Percentiles rank a stretch among this genome's conserved stretches.
phyloP scores from a whole-genome alignment of 1,139 yeast genomes.

The Hemisphaericaspora xylanilytica region DNA sequence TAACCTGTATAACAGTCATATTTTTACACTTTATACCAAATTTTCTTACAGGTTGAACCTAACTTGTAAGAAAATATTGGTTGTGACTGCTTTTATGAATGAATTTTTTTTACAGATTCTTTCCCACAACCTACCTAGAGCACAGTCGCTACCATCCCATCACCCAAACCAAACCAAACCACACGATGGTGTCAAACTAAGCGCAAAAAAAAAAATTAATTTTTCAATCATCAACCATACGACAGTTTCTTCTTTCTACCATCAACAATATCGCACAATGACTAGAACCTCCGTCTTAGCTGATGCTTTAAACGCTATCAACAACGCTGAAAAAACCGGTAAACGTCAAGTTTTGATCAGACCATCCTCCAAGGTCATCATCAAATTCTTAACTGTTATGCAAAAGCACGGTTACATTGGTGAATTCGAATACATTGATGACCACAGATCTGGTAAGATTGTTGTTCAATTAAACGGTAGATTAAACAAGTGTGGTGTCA shows the following conservation, averaged over 20 bases:
- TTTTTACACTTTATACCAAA: conserved; percentile 1
- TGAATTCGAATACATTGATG: conserved; percentile 97
- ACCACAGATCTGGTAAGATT: conserved; percentile 98
- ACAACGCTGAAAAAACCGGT: conserved; percentile 99
- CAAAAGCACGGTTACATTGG: conserved; percentile 99
- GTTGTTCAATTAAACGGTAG: conserved; percentile 97
- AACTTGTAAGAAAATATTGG: conserved; percentile 1
- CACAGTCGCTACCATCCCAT: too few species aligned
- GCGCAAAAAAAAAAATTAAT: conserved; percentile 6
- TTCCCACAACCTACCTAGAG: too few species aligned
- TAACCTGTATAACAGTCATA: neutral
- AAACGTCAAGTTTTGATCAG: conserved; percentile 98
- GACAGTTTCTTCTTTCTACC: conserved; percentile 2
- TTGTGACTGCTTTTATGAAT: conserved; percentile 9
- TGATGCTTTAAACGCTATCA: conserved; percentile 96
- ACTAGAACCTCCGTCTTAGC: conserved; percentile 99
- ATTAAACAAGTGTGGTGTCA: conserved; percentile 97
- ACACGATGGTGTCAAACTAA: too few species aligned
- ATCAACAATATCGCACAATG: conserved; percentile 47
- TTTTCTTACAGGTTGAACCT: neutral
- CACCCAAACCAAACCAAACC: too few species aligned
- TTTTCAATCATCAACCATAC: conserved; percentile 6
- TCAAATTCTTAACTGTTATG: conserved; percentile 95
- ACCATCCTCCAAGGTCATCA: conserved; percentile 98
- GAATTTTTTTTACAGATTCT: too few species aligned